Evolutionary conservation across 495 filamentous ascomycete genomes (phyloP).

Genomic region (Saxophila tyrrhenica): DNA sequence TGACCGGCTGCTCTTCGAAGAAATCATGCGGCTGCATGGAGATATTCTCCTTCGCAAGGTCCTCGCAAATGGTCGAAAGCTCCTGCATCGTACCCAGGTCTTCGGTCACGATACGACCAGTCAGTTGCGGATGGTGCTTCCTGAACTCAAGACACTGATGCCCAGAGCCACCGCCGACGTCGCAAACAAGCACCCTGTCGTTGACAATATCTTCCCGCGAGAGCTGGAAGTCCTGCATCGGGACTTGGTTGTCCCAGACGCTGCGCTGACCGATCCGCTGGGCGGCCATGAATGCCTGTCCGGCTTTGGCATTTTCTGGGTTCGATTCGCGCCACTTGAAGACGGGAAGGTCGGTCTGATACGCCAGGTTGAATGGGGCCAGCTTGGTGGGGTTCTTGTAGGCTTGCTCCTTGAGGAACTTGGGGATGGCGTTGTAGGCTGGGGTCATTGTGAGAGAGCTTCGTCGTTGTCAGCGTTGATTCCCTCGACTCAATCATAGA

Average conservation of each 20-base stretch:
- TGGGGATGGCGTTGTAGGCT: background rate
- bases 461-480: background rate
- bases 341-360: background rate
- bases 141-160: background rate
- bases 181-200: background rate
- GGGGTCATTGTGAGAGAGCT: constrained; percentile 1
- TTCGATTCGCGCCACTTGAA: constrained; percentile 1
- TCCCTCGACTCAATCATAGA: background rate
- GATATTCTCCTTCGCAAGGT: background rate
- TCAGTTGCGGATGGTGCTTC: background rate
- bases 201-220: background rate
- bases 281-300: constrained; percentile 1
- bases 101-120: background rate
- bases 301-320: background rate
- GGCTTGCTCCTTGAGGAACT: background rate
- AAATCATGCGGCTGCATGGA: background rate
- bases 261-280: constrained; percentile 2
- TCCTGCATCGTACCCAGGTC: background rate
- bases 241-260: background rate
- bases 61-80: background rate
- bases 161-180: background rate
- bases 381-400: background rate
- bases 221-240: background rate
- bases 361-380: constrained; percentile 2
- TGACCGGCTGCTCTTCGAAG: background rate